Percentiles rank a stretch among this genome's conserved stretches.
These are phyloP conservation scores for Corylus heterophylla DNA, from an alignment of 306 rosid species.

Conservation along the genomic window DNA sequence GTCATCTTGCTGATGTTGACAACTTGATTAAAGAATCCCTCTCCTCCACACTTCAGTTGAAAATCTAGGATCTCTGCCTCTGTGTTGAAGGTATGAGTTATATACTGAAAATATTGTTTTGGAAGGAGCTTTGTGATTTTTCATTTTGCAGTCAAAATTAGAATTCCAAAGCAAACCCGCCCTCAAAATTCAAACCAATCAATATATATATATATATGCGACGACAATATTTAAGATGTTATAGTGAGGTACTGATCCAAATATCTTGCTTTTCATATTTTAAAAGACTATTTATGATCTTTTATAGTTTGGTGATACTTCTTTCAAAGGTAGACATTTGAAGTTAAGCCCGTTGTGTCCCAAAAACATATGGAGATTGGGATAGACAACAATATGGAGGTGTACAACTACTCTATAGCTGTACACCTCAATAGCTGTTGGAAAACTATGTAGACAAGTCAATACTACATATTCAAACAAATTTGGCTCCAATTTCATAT, in stretches of 20 bases:
- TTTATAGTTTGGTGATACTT: neutral
- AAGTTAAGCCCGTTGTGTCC: neutral
- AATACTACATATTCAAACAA: too few relatives aligned
- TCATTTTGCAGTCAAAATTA: neutral
- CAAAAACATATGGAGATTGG: too few relatives aligned
- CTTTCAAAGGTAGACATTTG: neutral
- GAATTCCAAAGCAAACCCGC: neutral
- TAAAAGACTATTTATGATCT: neutral
- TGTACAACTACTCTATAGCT: too few relatives aligned
- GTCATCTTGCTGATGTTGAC: neutral
- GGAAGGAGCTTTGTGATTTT: conserved; percentile 18
- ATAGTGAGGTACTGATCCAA: neutral
- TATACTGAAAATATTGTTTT: conserved; percentile 5
- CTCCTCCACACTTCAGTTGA: conserved; percentile 18
- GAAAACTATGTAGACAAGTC: too few relatives aligned
- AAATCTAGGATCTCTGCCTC: conserved; percentile 3
- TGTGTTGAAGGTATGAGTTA: conserved; percentile 14
- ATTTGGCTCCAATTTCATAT: too few relatives aligned
- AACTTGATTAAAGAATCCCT: too few relatives aligned
- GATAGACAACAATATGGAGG: too few relatives aligned
- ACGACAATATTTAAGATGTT: too few relatives aligned
- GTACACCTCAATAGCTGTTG: too few relatives aligned
- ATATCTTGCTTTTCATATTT: neutral
- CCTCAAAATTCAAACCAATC: neutral
- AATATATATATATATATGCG: too few relatives aligned